A percentile compares a stretch with the other conserved stretches of the same genome.
Evolutionary conservation across 2,329 filamentous ascomycete genomes (phyloP).

Genomic region (Chrysosporium keratinophilum): DNA sequence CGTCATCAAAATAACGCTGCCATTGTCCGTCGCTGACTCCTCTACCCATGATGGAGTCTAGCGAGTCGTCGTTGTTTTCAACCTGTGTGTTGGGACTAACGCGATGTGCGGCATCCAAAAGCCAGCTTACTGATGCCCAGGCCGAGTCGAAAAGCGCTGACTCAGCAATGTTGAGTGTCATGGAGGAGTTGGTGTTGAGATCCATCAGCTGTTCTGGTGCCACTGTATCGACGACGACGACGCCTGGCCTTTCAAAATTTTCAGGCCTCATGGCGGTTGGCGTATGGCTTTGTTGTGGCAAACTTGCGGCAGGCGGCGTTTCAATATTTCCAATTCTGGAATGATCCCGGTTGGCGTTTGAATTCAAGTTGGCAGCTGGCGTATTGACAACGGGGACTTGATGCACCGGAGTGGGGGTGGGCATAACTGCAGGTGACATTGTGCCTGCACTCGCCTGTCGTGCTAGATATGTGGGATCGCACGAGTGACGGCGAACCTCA

Average conservation of each 20-base stretch:
- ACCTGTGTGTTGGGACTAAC: background rate
- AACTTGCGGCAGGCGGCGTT: background rate
- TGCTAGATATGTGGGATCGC: background rate
- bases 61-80: background rate
- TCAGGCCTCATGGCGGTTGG: too few species aligned
- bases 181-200: background rate
- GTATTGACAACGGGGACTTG: background rate
- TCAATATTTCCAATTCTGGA: too few species aligned
- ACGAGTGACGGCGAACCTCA: background rate
- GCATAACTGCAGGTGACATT: background rate
- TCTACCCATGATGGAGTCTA: background rate
- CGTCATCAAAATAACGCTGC: slow-evolving; percentile 5
- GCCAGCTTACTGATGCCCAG: background rate
- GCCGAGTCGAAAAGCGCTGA: background rate
- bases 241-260: background rate
- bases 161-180: background rate
- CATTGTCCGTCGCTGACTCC: background rate
- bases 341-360: too few species aligned
- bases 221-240: background rate
- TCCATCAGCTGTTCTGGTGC: background rate
- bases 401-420: background rate
- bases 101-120: background rate
- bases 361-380: background rate
- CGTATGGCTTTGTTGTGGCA: too few species aligned
- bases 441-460: background rate